Conservation (phyloP, 2,329 filamentous ascomycete genomes). For the Colletotrichum graminicola region DNA sequence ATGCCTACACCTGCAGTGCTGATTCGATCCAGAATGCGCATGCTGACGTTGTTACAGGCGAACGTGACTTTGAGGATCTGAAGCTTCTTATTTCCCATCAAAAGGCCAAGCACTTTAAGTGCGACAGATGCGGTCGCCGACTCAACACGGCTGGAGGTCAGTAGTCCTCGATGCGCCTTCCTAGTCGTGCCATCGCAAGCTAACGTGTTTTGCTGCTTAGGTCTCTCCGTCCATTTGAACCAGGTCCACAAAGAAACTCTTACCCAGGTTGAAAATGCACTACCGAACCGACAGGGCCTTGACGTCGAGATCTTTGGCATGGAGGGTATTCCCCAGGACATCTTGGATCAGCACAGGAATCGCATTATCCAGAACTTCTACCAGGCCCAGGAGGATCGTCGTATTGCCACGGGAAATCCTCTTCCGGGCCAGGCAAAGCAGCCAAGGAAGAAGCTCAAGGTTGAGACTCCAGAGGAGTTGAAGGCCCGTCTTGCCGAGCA, state of each 20-base stretch:
- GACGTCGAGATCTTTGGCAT: constrained; percentile 98
- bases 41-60: constrained; percentile 62
- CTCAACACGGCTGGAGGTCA: constrained; percentile 94
- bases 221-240: constrained; percentile 96
- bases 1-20: constrained; percentile 44
- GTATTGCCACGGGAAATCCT: constrained; percentile 86
- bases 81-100: constrained; percentile 98
- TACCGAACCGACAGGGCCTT: constrained; percentile 85
- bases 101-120: constrained; percentile 99
- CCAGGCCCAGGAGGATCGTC: constrained; percentile 84
- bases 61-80: constrained; percentile 96
- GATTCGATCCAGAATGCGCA: neutral
- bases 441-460: constrained; percentile 77
- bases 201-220: constrained; percentile 58
- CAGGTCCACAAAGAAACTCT: constrained; percentile 98
- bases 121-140: constrained; percentile 87
- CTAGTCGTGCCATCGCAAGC: neutral
- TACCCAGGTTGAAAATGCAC: constrained; percentile 88
- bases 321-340: constrained; percentile 93
- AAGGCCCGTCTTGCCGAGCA: constrained; percentile 85
- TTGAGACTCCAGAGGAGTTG: constrained; percentile 81
- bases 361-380: constrained; percentile 89
- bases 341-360: constrained; percentile 85
- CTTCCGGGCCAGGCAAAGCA: constrained; percentile 76
- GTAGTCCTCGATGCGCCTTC: constrained; percentile 46